Percentiles rank a stretch among this genome's conserved stretches.
Evolutionary conservation across 2,329 filamentous ascomycete genomes (phyloP).

Genomic region (Aspergillus brasiliensis): DNA sequence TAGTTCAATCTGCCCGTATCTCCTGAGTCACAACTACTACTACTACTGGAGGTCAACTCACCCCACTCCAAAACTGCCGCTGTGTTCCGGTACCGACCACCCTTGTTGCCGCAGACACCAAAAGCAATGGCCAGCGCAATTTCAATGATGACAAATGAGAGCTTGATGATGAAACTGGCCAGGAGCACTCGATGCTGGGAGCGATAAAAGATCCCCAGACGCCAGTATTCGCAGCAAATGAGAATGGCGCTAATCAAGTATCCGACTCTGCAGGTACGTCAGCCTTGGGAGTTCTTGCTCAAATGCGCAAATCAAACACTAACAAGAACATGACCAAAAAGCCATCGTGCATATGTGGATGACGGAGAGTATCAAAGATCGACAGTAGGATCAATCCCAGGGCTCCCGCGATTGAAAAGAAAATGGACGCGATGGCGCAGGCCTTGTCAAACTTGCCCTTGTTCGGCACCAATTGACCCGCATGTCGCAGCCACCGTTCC

Average conservation of each 20-base stretch:
- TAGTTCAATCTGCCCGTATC: not conserved
- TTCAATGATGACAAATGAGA: constrained; percentile 80
- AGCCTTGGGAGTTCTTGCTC: not conserved
- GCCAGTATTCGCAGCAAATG: constrained; percentile 87
- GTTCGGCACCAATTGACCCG: constrained; percentile 76
- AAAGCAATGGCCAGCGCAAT: constrained; percentile 69
- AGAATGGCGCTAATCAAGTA: constrained; percentile 85
- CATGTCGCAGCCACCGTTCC: constrained; percentile 84
- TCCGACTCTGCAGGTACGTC: constrained; percentile 54
- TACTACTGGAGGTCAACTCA: constrained; percentile 26
- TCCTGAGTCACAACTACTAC: not conserved
- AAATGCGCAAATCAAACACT: constrained; percentile 14
- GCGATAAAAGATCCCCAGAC: constrained; percentile 77
- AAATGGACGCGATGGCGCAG: constrained; percentile 41
- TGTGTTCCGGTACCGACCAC: constrained; percentile 54
- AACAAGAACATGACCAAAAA: constrained; percentile 81
- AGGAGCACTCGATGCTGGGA: constrained; percentile 69
- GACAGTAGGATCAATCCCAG: constrained; percentile 78
- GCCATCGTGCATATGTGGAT: constrained; percentile 68
- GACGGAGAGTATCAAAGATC: constrained; percentile 78
- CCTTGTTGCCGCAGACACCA: constrained; percentile 50
- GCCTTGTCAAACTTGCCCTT: constrained; percentile 46
- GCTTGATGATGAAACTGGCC: constrained; percentile 83
- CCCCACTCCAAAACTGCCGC: constrained; percentile 79
- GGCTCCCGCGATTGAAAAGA: constrained; percentile 74